Base-by-base conservation (phyloP, 164 flowering plant species). In the Annona cherimola region DNA sequence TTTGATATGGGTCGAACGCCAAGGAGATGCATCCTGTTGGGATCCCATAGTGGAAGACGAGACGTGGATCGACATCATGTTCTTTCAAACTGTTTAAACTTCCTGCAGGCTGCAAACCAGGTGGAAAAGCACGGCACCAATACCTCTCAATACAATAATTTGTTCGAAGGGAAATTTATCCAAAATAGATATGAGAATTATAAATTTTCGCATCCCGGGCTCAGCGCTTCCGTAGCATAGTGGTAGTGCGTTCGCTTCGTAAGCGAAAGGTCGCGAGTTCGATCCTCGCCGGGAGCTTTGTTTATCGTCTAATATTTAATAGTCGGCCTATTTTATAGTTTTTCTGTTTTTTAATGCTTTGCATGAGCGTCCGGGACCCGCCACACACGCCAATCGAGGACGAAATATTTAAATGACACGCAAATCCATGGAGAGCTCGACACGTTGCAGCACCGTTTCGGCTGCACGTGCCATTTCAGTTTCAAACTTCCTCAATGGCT, bases 191-290 rank as follows among this genome's bases (percentile, higher is more conserved):
- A 16, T 50, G 16, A 50, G 57, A 11, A 50, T 50, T 50, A 50
- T 50, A 45, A 45, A 45, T 45, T 9, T 50, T 8, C 14, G 9
- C 8, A 7, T 50, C 55, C 57, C 14, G 8, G 57, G 57, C 57
- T 50, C 57, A 8, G 14, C 8, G 97, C 98, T 92, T 94, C 93
- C 94, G 83, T 95, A 93, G 98, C 98, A 90, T 90, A 90, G 99
- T 93, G 99, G 96, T 93, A 90, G 83, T 93, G 98, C 96, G 94
- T 94, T 94, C 94, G 92, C 98, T 93, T 91, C 98, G 94, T 91
- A 93, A 91, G 97, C 94, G 93, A 91, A 93, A 93, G 99, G 98
- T 84, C 98, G 97, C 86, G 97, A 95, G 99, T 93, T 95, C 98
- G 96, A 95, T 93, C 96, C 97, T 94, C 99, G 86, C 93, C 84